Conservation (phyloP, 2,329 filamentous ascomycete species). For the Arthrobotrys pseudoclavata region DNA sequence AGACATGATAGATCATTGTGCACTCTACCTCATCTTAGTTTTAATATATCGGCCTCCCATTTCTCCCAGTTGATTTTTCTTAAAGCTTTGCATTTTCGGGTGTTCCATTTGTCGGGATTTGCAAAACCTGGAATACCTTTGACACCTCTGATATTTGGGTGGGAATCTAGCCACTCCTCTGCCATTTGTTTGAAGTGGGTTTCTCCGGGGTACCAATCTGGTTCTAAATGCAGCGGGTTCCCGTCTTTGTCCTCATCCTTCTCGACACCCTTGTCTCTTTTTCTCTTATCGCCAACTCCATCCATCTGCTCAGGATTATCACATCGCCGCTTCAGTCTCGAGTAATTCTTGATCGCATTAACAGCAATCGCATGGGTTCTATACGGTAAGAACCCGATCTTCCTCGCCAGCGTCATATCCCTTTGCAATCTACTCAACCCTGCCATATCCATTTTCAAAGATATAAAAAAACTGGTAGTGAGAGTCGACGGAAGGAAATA, state of each 20-base stretch:
- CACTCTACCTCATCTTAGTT: constrained; percentile 2
- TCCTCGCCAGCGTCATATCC: constrained; percentile 33
- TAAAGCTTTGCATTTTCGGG: neutral
- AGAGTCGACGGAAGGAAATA: neutral
- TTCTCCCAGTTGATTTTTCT: constrained; percentile 17
- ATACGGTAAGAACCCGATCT: constrained; percentile 40
- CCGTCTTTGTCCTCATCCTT: no score
- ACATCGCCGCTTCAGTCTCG: neutral
- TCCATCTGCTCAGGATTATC: neutral
- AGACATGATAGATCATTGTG: neutral
- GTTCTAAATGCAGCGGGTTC: neutral
- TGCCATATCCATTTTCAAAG: neutral
- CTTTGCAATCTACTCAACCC: constrained; percentile 1
- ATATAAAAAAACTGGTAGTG: constrained; percentile 13
- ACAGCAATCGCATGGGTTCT: neutral
- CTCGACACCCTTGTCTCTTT: constrained; percentile 1
- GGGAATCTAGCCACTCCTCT: constrained; percentile 2
- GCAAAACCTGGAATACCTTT: neutral
- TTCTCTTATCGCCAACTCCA: neutral
- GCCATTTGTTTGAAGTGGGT: constrained; percentile 22
- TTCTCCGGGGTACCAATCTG: constrained; percentile 40
- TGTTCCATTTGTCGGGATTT: neutral
- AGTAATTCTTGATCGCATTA: constrained; percentile 10
- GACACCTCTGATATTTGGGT: constrained; percentile 1
- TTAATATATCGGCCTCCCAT: neutral